phyloP scores from a whole-genome alignment of 2,329 filamentous ascomycete species.

The Trichothecium sympodiale region DNA sequence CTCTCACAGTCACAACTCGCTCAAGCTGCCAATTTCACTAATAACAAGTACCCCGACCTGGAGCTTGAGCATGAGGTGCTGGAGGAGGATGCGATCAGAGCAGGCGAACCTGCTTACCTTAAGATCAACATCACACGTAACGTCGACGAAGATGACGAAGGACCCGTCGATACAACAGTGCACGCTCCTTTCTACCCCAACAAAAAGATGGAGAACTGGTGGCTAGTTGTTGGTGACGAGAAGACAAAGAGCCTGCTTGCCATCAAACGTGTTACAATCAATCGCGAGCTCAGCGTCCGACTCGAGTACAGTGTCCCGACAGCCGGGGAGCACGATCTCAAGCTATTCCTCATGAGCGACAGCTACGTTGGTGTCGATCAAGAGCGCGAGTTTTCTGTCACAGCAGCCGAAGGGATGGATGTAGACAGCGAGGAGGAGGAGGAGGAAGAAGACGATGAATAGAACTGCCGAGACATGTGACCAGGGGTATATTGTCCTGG shows the following conservation, averaged over 20 bases:
- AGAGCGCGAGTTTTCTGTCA: conserved; percentile 78
- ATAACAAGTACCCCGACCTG: conserved; percentile 90
- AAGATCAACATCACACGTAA: conserved; percentile 79
- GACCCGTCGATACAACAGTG: conserved; percentile 67
- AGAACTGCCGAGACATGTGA: neutral
- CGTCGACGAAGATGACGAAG: conserved; percentile 52
- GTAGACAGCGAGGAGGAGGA: conserved; percentile 83
- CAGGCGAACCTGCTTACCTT: conserved; percentile 72
- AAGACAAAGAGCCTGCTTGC: conserved; percentile 76
- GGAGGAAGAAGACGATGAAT: conserved; percentile 45
- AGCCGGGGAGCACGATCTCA: conserved; percentile 76
- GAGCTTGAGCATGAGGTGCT: conserved; percentile 82
- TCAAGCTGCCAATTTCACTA: conserved; percentile 90
- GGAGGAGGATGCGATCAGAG: conserved; percentile 67
- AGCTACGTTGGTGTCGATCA: conserved; percentile 96
- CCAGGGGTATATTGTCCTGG: neutral
- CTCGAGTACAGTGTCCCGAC: conserved; percentile 83
- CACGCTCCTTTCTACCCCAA: conserved; percentile 90
- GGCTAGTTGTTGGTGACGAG: conserved; percentile 92
- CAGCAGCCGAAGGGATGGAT: conserved; percentile 85
- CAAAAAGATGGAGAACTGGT: conserved; percentile 97
- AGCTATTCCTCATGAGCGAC: conserved; percentile 92
- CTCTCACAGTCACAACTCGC: conserved; percentile 73
- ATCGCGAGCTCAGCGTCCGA: conserved; percentile 62
- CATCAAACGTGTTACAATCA: conserved; percentile 90